phyloP scores from a whole-genome alignment of 2,329 filamentous ascomycete genomes.

The Sarocladiaceae sp. region DNA sequence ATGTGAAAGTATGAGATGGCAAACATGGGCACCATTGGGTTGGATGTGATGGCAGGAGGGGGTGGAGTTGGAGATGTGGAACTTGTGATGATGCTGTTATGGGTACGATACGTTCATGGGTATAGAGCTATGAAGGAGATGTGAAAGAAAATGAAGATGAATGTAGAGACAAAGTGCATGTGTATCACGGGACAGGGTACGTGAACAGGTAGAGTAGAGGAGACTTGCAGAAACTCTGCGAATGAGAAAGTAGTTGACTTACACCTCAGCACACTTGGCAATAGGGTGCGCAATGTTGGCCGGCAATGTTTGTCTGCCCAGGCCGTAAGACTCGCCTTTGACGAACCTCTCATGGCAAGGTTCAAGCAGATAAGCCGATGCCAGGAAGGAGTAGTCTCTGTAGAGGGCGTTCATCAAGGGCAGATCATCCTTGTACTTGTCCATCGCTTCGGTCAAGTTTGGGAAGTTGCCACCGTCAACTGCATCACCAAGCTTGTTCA shows the following conservation, averaged over 20 bases:
- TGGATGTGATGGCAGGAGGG: no score
- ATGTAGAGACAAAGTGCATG: no score
- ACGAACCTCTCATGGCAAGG: conserved; percentile 76
- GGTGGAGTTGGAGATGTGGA: no score
- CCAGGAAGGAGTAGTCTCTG: conserved; percentile 86
- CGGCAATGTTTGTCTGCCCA: conserved; percentile 71
- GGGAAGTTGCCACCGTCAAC: conserved; percentile 68
- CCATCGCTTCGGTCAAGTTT: conserved; percentile 69
- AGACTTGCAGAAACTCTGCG: background rate
- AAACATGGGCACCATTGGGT: background rate
- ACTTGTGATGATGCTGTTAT: no score
- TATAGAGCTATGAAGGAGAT: background rate
- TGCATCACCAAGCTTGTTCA: conserved; percentile 68
- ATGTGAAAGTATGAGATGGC: background rate
- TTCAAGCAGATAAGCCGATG: conserved; percentile 85
- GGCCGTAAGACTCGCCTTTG: conserved; percentile 70
- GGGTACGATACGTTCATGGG: no score
- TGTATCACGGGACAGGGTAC: no score
- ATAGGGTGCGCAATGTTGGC: conserved; percentile 75
- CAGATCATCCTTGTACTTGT: conserved; percentile 69
- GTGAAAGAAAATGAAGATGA: no score
- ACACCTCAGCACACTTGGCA: conserved; percentile 80
- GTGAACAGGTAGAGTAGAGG: background rate
- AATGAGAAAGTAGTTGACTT: conserved; percentile 36
- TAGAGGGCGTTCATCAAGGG: conserved; percentile 82